Conservation (phyloP, 306 rosid species). For the Benincasa hispida region DNA sequence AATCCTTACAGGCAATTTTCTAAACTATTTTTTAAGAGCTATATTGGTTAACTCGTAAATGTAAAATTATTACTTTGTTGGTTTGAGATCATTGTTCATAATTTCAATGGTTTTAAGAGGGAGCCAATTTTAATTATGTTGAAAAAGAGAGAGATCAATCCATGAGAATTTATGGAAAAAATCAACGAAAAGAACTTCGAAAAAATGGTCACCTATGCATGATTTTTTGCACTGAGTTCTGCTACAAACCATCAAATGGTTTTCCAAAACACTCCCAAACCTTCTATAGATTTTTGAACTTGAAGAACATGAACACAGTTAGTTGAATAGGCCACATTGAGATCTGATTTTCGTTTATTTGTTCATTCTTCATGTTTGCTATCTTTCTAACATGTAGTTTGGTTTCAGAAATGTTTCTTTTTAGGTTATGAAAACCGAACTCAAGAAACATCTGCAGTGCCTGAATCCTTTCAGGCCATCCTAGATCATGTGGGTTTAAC, state of each 20-base stretch:
- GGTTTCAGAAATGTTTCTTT: slow-evolving; percentile 51
- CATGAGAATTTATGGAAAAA: not conserved
- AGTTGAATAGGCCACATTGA: not conserved
- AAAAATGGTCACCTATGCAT: not conserved
- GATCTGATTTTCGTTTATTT: not conserved
- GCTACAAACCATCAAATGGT: not conserved
- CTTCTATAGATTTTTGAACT: not conserved
- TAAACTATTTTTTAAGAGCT: not conserved
- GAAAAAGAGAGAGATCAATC: not conserved
- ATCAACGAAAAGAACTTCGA: not conserved
- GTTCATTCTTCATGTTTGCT: not conserved
- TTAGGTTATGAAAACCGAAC: slow-evolving; percentile 23
- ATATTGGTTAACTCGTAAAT: not conserved
- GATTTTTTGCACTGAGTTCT: not conserved
- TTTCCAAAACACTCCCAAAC: not conserved
- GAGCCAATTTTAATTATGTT: not conserved
- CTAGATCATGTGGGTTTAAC: slow-evolving; percentile 55
- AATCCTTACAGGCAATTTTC: slow-evolving; percentile 34
- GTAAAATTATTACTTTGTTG: not conserved
- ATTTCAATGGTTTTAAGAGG: not conserved
- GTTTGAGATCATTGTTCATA: not conserved
- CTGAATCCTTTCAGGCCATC: slow-evolving; percentile 30
- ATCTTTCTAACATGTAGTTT: slow-evolving; percentile 7
- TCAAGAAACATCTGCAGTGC: slow-evolving; percentile 15
- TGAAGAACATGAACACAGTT: not conserved